Evolutionary conservation across 805 yeast species (phyloP), one percentile per base, ranked within the genome.

Genomic region (Saccharomycopsis sp.): DNA sequence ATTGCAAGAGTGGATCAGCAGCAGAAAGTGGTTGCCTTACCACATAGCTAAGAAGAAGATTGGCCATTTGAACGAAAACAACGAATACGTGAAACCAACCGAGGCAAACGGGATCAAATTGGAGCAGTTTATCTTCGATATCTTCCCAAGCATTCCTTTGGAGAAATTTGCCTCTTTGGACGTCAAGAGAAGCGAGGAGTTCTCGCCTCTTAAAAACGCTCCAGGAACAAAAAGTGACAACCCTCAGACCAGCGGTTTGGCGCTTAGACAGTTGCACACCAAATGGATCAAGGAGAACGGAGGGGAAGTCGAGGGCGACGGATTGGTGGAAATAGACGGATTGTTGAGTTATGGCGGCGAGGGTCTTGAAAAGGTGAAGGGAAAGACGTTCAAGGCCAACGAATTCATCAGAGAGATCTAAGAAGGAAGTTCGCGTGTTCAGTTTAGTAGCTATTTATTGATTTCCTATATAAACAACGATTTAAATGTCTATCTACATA

Each of bases 101-200:
- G 79, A 75, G 58, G 89, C 92, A 52, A 94, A 94, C 70, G 99
- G 98, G 50, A 84, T 92, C 68, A 94, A 94, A 70, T 78, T 94
- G 67, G 99, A 94, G 71, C 98, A 92, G 70, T 94, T 94, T 66
- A 96, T 94, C 58, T 94, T 94, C 74, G 99, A 94, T 68, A 96
- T 94, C 23, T 94, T 94, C 73, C 91, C 91, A 53, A 79, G 84
- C 34, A 85, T 94, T 40, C 79, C 81, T 12, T 68, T 91, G 61
- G 68, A 70, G 15, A 81, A 81, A 66, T 94, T 94, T 70, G 99
- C 97, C 0, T 89, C 95, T 68, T 77, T 94, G 58, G 99, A 94
- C 73, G 99, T 94, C 21, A 87, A 81, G 44, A 82, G 99, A 70
- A 62, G 74, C 2, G 84, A 83, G 59, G 99, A 94, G 71, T 94